Evolutionary conservation across 2,329 filamentous ascomycete species (phyloP).

Genomic region (Cordyceps tenuipes): DNA sequence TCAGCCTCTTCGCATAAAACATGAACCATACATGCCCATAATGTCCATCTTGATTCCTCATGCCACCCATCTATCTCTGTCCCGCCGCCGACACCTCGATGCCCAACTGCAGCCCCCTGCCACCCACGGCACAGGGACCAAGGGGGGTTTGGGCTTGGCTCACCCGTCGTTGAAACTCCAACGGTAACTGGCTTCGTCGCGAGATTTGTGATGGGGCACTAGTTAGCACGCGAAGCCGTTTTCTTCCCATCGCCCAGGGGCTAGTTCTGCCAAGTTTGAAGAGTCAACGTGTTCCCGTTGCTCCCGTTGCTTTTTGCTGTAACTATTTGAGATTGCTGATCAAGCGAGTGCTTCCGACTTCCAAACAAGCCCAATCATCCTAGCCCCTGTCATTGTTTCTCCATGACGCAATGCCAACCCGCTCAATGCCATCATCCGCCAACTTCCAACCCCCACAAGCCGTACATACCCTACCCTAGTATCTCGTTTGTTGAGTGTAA

Average conservation of each 20-base stretch:
- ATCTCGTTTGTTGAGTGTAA: no score
- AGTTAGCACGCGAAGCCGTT: neutral
- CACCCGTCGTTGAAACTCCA: neutral
- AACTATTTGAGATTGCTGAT: neutral
- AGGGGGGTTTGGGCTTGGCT: neutral
- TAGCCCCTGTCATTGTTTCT: neutral
- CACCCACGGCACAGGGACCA: neutral
- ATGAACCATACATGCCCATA: neutral
- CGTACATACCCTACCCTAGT: no score
- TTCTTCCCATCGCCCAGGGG: neutral
- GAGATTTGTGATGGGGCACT: neutral
- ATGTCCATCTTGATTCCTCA: neutral
- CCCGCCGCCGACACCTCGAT: neutral
- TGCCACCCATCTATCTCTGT: neutral
- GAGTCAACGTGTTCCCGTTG: neutral
- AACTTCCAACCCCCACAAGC: no score
- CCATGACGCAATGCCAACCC: neutral
- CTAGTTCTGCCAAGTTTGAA: neutral
- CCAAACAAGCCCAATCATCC: no score
- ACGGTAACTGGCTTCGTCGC: neutral
- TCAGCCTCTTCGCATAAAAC: neutral
- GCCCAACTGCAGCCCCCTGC: neutral
- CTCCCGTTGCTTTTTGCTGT: neutral
- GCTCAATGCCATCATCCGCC: neutral
- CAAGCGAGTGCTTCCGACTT: neutral